Evolutionary conservation across 164 flowering plant genomes (phyloP).

Genomic region (Akebia trifoliata): DNA sequence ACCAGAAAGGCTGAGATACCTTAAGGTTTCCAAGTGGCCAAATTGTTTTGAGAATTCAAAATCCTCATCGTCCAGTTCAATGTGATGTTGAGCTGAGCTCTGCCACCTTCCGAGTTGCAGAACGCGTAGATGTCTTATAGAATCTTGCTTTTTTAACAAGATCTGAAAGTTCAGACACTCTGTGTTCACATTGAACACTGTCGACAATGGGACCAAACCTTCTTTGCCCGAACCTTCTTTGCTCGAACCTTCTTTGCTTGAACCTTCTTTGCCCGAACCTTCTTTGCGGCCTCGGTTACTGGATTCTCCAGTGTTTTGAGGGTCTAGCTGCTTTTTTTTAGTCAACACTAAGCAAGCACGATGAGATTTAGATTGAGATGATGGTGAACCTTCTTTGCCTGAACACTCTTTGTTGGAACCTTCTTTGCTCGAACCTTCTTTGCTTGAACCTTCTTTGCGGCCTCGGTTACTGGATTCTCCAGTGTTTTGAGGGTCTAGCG

Average conservation of each 20-base stretch:
- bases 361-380: not conserved
- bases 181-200: constrained; percentile 27
- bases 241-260: not conserved
- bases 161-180: constrained; percentile 12
- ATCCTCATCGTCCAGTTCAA: constrained; percentile 31
- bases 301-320: no score
- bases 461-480: no score
- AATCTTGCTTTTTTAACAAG: constrained; percentile 7
- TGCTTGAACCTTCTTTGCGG: no score
- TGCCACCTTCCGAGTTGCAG: constrained; percentile 44
- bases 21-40: constrained; percentile 11
- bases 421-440: not conserved
- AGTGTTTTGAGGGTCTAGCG: no score
- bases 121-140: constrained; percentile 17
- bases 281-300: no score
- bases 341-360: constrained; percentile 9
- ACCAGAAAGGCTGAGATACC: constrained; percentile 42
- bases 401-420: not conserved
- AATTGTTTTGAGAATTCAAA: constrained; percentile 17
- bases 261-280: no score
- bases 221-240: not conserved
- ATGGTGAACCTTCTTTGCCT: no score
- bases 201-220: no score
- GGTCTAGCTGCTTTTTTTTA: no score
- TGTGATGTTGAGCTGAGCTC: constrained; percentile 18